phyloP scores from a whole-genome alignment of 805 yeast species.

The Grigorovia jiainica region DNA sequence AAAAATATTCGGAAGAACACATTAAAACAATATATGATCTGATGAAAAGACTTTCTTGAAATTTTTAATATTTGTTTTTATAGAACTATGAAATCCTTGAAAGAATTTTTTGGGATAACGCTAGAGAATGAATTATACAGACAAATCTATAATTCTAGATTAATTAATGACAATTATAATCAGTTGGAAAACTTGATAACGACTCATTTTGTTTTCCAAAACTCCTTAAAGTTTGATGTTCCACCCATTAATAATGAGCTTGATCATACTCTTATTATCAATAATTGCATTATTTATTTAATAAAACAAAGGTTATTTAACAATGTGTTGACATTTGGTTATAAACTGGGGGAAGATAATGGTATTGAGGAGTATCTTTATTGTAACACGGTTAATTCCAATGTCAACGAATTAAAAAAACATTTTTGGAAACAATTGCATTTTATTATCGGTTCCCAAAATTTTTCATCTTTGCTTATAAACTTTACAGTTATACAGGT shows the following conservation, averaged over 20 bases:
- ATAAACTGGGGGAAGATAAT: constrained; percentile 26
- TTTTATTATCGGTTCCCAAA: constrained; percentile 30
- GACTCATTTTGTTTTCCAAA: not conserved
- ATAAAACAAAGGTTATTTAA: constrained; percentile 17
- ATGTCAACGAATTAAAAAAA: constrained; percentile 33
- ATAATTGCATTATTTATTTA: constrained; percentile 30
- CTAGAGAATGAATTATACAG: not conserved
- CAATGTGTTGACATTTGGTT: constrained; percentile 38
- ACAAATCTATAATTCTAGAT: not conserved
- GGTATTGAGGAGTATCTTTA: constrained; percentile 24
- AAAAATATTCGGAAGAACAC: too few species aligned
- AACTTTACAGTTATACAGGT: constrained; percentile 28
- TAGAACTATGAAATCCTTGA: constrained; percentile 1
- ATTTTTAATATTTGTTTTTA: too few species aligned
- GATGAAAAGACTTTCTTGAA: too few species aligned
- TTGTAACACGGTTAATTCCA: constrained; percentile 31
- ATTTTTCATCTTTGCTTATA: constrained; percentile 34
- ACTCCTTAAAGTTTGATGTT: not conserved
- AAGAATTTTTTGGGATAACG: not conserved
- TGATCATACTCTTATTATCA: constrained; percentile 32
- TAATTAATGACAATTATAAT: not conserved
- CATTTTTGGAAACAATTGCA: constrained; percentile 37
- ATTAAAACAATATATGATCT: too few species aligned
- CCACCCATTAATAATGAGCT: constrained; percentile 1
- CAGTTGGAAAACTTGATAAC: not conserved